Percentiles rank a stretch among this genome's conserved stretches.
phyloP scores from a whole-genome alignment of 1,284 basidiomycete species.

The Malassezia obtusa region DNA sequence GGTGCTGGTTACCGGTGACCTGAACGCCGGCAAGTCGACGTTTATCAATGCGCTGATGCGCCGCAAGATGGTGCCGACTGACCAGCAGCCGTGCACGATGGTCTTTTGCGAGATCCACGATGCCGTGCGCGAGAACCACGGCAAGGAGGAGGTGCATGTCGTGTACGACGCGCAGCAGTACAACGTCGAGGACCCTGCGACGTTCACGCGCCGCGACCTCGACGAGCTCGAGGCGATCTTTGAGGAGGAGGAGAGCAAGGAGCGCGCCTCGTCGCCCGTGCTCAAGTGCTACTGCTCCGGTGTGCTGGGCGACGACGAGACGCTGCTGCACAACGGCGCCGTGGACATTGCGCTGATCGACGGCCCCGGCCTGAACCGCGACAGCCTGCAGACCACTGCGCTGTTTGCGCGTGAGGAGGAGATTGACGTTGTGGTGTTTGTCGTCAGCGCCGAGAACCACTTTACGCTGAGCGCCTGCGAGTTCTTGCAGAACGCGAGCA shows the following conservation, averaged over 20 bases:
- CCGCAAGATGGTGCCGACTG: slow-evolving; percentile 75
- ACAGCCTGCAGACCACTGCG: slow-evolving; percentile 88
- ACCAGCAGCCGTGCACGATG: slow-evolving; percentile 96
- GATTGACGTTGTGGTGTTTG: slow-evolving; percentile 97
- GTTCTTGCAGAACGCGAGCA: slow-evolving; percentile 83
- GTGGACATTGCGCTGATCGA: slow-evolving; percentile 98
- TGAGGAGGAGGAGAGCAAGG: slow-evolving; percentile 59
- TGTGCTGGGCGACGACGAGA: slow-evolving; percentile 28
- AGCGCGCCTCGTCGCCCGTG: slow-evolving; percentile 31
- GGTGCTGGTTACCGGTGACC: slow-evolving; percentile 95
- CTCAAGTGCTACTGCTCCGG: slow-evolving; percentile 50
- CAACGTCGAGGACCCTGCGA: slow-evolving; percentile 62
- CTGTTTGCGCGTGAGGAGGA: slow-evolving; percentile 93
- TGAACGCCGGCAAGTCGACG: slow-evolving; percentile 97
- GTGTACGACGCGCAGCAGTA: slow-evolving; percentile 58
- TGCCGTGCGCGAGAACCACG: slow-evolving; percentile 66
- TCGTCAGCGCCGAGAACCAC: slow-evolving; percentile 96
- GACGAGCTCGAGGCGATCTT: slow-evolving; percentile 70
- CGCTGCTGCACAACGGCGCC: slow-evolving; percentile 68
- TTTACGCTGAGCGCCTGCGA: slow-evolving; percentile 93
- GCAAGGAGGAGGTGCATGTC: slow-evolving; percentile 68
- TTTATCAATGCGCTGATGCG: slow-evolving; percentile 85
- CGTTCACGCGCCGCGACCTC: slow-evolving; percentile 63
- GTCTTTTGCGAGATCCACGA: slow-evolving; percentile 96
- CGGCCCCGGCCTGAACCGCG: slow-evolving; percentile 91